Evolutionary conservation across 1,284 basidiomycete species (phyloP).

Genomic region (Tremellales sp.): DNA sequence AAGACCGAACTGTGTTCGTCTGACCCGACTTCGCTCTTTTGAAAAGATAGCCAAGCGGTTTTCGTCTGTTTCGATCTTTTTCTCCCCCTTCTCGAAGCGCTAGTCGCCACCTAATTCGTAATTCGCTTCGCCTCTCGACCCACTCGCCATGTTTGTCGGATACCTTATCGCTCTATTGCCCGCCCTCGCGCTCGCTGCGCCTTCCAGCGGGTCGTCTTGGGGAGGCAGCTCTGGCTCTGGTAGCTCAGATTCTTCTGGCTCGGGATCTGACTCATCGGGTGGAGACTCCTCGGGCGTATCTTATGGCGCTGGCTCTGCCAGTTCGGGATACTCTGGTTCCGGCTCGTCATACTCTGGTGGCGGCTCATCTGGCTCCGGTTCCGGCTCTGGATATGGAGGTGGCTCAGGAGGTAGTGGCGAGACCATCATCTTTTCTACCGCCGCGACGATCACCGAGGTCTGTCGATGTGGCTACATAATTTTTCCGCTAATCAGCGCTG

Average conservation of each 20-base stretch:
- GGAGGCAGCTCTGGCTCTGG: no score
- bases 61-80: neutral
- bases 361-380: neutral
- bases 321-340: neutral
- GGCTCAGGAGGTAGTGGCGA: neutral
- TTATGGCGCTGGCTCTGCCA: neutral
- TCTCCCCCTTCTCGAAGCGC: neutral
- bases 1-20: constrained; percentile 5
- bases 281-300: neutral
- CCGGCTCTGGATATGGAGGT: constrained; percentile 1
- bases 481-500: neutral
- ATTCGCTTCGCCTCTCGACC: neutral
- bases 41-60: neutral
- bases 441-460: constrained; percentile 1
- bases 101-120: neutral
- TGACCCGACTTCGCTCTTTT: constrained; percentile 4
- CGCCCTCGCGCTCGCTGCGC: neutral
- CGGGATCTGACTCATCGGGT: neutral
- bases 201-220: no score
- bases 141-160: neutral
- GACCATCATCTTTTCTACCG: neutral
- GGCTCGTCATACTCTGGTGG: neutral
- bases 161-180: constrained; percentile 2
- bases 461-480: neutral
- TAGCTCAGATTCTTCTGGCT: neutral